phyloP scores from a whole-genome alignment of 331 rosid species.

The Prunus yedoensis region DNA sequence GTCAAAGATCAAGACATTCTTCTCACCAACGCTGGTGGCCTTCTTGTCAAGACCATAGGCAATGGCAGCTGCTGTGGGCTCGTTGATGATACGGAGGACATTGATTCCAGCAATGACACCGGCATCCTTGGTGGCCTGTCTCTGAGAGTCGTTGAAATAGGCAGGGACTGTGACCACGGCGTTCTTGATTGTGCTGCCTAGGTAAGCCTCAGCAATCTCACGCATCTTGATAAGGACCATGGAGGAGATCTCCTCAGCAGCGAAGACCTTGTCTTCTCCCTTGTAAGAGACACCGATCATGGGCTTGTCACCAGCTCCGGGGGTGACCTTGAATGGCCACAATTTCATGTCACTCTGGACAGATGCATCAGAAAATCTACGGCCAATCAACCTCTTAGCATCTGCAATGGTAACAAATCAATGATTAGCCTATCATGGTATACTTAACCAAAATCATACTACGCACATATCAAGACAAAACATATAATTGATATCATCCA shows the following conservation, averaged over 20 bases:
- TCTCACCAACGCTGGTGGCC: conserved; percentile 86
- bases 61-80: conserved; percentile 87
- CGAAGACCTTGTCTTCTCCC: conserved; percentile 78
- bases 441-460: not conserved
- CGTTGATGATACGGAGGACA: conserved; percentile 74
- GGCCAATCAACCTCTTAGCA: conserved; percentile 74
- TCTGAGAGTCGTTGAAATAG: conserved; percentile 80
- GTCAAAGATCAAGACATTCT: conserved; percentile 78
- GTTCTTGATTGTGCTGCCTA: conserved; percentile 63
- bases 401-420: conserved; percentile 27
- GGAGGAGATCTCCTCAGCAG: conserved; percentile 80
- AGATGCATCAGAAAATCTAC: conserved; percentile 56
- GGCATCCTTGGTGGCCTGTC: conserved; percentile 94
- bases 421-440: not conserved
- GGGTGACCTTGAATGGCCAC: conserved; percentile 74
- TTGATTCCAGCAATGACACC: conserved; percentile 89
- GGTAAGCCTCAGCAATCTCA: conserved; percentile 84
- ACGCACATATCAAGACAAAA: not conserved
- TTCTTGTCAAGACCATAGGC: conserved; percentile 89
- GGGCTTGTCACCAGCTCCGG: conserved; percentile 83
- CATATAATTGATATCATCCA: not conserved
- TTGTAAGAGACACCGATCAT: conserved; percentile 63
- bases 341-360: conserved; percentile 73
- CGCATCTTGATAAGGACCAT: conserved; percentile 90
- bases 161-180: conserved; percentile 91